Conservation (phyloP, 2,329 filamentous ascomycete genomes). For the Aspergillus caelatus region DNA sequence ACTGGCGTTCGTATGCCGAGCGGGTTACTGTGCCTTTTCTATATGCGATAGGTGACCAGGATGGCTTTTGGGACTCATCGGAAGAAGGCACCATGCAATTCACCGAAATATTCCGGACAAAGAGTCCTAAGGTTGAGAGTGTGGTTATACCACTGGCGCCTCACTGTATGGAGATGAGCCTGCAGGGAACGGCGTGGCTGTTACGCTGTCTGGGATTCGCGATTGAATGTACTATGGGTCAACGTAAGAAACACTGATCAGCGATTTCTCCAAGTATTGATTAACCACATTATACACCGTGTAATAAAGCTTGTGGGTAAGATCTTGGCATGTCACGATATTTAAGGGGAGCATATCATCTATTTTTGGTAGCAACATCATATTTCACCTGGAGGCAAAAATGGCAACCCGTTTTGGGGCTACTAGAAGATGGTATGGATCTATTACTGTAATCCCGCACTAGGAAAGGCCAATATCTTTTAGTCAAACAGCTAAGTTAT, state of each 20-base stretch:
- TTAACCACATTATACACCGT: neutral
- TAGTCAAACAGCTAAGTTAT: too few relatives aligned
- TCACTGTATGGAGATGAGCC: slow-evolving; percentile 16
- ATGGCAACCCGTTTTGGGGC: too few relatives aligned
- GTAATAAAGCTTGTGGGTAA: neutral
- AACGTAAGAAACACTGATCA: neutral
- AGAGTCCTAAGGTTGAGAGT: slow-evolving; percentile 3
- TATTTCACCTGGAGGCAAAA: too few relatives aligned
- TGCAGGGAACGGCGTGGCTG: slow-evolving; percentile 10
- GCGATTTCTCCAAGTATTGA: neutral
- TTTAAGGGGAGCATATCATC: too few relatives aligned
- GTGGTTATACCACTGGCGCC: slow-evolving; percentile 10
- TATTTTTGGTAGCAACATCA: too few relatives aligned
- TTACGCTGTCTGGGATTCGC: slow-evolving; percentile 15
- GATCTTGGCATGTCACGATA: neutral
- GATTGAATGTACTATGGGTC: slow-evolving; percentile 5
- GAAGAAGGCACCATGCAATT: slow-evolving; percentile 5
- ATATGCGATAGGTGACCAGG: slow-evolving; percentile 16
- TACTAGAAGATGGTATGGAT: too few relatives aligned
- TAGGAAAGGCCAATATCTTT: too few relatives aligned
- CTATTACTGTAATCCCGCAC: too few relatives aligned
- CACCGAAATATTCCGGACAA: slow-evolving; percentile 7
- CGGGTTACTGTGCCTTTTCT: slow-evolving; percentile 14
- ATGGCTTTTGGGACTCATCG: slow-evolving; percentile 11
- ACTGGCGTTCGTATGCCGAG: slow-evolving; percentile 11